Evolutionary conservation across 2,329 filamentous ascomycete genomes (phyloP).

Genomic region (Aspergillus pseudotamarii): DNA sequence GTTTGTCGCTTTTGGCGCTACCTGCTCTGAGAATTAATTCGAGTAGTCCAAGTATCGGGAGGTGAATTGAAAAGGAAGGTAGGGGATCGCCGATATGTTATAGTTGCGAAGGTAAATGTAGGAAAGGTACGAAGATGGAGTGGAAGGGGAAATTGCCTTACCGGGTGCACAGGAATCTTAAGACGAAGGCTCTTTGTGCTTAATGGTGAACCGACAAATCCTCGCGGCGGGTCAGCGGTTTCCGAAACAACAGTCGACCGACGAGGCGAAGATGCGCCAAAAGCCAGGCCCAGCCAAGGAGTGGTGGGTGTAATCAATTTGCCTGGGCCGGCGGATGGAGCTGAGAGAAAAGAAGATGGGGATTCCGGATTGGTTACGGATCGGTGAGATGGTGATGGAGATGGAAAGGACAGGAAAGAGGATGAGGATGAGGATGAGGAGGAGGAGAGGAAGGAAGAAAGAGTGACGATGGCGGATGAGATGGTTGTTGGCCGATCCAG

Average conservation of each 20-base stretch:
- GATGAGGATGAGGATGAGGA: slow-evolving; percentile 1
- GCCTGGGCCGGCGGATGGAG: slow-evolving; percentile 1
- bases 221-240: background rate
- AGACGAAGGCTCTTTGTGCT: slow-evolving; percentile 2
- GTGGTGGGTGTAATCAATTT: slow-evolving; percentile 4
- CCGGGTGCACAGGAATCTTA: background rate
- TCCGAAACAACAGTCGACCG: background rate
- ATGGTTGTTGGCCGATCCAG: slow-evolving; percentile 13
- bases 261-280: slow-evolving; percentile 3
- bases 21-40: slow-evolving; percentile 19
- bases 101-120: background rate
- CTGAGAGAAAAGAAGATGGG: background rate
- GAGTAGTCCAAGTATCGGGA: slow-evolving; percentile 9
- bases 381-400: background rate
- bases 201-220: slow-evolving; percentile 1
- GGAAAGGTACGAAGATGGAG: background rate
- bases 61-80: slow-evolving; percentile 2
- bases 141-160: slow-evolving; percentile 1
- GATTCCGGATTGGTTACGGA: background rate
- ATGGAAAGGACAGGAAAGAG: background rate
- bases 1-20: slow-evolving; percentile 16
- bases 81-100: slow-evolving; percentile 2
- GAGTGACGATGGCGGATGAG: slow-evolving; percentile 10
- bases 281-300: slow-evolving; percentile 4
- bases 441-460: slow-evolving; percentile 8